A percentile compares a stretch with the other conserved stretches of the same genome.
Conservation (phyloP, 305 asterid genomes). For the Plantago rigida region DNA sequence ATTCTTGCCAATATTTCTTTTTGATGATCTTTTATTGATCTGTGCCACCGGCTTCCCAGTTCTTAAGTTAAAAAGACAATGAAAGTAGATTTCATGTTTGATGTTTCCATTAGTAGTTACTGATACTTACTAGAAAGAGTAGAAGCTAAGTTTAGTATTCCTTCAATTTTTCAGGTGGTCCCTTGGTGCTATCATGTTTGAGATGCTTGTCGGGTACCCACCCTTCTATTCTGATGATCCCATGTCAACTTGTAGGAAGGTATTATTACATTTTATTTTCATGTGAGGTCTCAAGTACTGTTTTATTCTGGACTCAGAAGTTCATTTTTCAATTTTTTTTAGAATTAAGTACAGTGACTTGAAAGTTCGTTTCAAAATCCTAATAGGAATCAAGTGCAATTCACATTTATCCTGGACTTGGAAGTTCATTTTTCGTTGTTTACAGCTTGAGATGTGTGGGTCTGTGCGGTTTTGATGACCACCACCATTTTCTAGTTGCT, state of each 20-base stretch:
- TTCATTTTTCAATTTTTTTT: too few species aligned
- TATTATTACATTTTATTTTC: slow-evolving; percentile 5
- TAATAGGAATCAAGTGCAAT: background rate
- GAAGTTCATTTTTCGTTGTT: background rate
- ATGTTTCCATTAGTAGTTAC: background rate
- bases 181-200: slow-evolving; percentile 43
- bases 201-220: slow-evolving; percentile 46
- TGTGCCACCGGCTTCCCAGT: background rate
- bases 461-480: slow-evolving; percentile 5
- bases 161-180: slow-evolving; percentile 30
- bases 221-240: slow-evolving; percentile 43
- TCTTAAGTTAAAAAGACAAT: background rate
- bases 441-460: background rate
- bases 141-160: background rate
- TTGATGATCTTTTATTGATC: background rate
- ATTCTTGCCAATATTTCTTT: too few species aligned
- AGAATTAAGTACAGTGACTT: too few species aligned
- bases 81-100: background rate
- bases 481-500: slow-evolving; percentile 20
- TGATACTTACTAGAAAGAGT: background rate
- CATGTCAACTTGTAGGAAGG: slow-evolving; percentile 41
- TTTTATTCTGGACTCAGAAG: background rate
- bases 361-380: background rate
- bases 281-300: background rate
- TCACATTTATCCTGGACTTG: background rate